Evolutionary conservation across 2,329 filamentous ascomycete species (phyloP).

Genomic region (Hypoxylon sp.): DNA sequence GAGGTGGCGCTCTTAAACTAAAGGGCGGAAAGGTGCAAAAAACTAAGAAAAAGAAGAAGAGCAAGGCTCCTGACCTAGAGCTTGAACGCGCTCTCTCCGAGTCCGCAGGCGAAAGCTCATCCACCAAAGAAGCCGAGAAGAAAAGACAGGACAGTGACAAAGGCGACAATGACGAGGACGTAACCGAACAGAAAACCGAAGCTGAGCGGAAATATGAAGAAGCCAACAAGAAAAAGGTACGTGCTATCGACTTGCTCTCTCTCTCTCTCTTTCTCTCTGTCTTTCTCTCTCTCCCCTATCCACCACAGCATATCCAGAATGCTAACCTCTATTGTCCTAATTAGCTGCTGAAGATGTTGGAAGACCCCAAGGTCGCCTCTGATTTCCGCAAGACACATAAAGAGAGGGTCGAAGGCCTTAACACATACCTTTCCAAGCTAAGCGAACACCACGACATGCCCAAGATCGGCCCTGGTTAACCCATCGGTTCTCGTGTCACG

Average conservation of each 20-base stretch:
- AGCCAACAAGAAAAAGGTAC: constrained; percentile 78
- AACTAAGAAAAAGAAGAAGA: constrained; percentile 70
- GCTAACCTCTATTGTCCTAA: constrained; percentile 23
- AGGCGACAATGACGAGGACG: constrained; percentile 46
- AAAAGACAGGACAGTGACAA: constrained; percentile 32
- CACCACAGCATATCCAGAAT: constrained; percentile 1
- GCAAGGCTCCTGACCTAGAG: constrained; percentile 52
- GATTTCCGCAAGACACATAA: constrained; percentile 97
- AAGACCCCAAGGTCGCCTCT: constrained; percentile 63
- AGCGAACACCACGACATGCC: constrained; percentile 99
- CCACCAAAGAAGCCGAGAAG: constrained; percentile 49
- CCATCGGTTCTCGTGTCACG: neutral
- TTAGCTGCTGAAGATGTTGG: constrained; percentile 81
- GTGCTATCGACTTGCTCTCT: constrained; percentile 47
- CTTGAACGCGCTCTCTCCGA: no score
- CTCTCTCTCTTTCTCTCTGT: no score
- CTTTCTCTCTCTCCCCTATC: no score
- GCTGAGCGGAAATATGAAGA: constrained; percentile 85
- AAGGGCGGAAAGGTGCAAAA: constrained; percentile 77
- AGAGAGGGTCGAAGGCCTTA: constrained; percentile 93
- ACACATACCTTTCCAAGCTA: constrained; percentile 88
- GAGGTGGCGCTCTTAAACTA: constrained; percentile 81
- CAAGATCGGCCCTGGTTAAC: constrained; percentile 68
- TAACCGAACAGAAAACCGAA: constrained; percentile 74
- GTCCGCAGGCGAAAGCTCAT: constrained; percentile 47